Percentiles rank a stretch among this genome's conserved stretches.
phyloP scores from a whole-genome alignment of 768 basidiomycete species.

The Termitomyces bulborhizus region DNA sequence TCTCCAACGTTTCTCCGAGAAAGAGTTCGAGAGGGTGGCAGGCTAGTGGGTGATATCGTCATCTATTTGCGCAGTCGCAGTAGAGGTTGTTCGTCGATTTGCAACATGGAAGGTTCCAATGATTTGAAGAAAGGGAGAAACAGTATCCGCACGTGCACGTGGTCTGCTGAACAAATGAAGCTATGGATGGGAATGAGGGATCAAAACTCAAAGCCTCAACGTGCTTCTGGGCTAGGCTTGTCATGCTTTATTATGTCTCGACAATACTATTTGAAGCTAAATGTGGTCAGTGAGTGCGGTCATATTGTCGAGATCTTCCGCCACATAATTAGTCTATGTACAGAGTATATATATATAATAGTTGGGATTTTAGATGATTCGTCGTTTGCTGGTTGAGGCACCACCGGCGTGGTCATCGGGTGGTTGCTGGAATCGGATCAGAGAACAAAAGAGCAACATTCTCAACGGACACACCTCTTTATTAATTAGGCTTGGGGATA shows the following conservation, averaged over 20 bases:
- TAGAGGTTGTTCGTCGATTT: neutral
- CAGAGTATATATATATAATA: neutral
- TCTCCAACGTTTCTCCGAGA: slow-evolving; percentile 65
- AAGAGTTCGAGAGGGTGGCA: slow-evolving; percentile 79
- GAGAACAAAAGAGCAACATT: neutral
- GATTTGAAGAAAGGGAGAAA: too few species aligned
- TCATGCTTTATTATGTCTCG: neutral
- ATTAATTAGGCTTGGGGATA: slow-evolving; percentile 52
- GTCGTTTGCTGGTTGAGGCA: slow-evolving; percentile 8
- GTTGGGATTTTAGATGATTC: neutral
- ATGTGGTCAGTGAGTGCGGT: neutral
- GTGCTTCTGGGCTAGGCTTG: neutral
- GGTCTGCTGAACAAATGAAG: too few species aligned
- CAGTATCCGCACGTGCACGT: too few species aligned
- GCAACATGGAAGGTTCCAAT: neutral
- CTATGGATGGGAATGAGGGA: too few species aligned
- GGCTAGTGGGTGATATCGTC: slow-evolving; percentile 47
- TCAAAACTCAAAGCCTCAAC: neutral
- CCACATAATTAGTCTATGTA: neutral
- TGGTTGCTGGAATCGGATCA: slow-evolving; percentile 10
- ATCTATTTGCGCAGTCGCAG: neutral
- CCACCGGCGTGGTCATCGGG: slow-evolving; percentile 8
- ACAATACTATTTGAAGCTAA: too few species aligned
- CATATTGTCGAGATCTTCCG: neutral
- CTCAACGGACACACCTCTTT: slow-evolving; percentile 13